These are phyloP conservation scores for Barnettozyma californica DNA, from an alignment of 805 yeast genomes.

Conservation along the genomic window DNA sequence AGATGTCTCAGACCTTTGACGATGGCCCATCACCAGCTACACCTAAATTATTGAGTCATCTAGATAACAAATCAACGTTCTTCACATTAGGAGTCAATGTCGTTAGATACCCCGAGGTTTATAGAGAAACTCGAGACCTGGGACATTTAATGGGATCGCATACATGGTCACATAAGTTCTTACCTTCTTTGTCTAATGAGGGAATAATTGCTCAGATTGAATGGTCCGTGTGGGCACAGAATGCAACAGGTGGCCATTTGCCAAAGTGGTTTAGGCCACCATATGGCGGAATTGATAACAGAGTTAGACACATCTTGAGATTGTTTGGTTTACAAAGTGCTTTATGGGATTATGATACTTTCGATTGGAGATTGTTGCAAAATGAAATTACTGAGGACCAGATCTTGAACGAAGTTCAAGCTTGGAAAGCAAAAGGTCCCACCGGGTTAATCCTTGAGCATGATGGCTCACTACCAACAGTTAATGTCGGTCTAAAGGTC, in stretches of 20 bases:
- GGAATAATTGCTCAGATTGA: slow-evolving; percentile 82
- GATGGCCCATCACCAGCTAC: slow-evolving; percentile 90
- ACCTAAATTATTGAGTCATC: slow-evolving; percentile 45
- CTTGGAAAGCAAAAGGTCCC: slow-evolving; percentile 40
- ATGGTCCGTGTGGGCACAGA: slow-evolving; percentile 98
- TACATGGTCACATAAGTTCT: slow-evolving; percentile 87
- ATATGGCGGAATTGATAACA: slow-evolving; percentile 87
- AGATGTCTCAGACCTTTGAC: slow-evolving; percentile 83
- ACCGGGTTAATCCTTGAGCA: slow-evolving; percentile 81
- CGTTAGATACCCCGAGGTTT: slow-evolving; percentile 70
- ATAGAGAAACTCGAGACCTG: slow-evolving; percentile 43
- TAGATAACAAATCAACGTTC: slow-evolving; percentile 63
- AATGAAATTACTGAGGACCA: slow-evolving; percentile 45
- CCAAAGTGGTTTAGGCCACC: slow-evolving; percentile 98
- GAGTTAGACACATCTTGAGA: slow-evolving; percentile 73
- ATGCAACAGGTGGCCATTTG: slow-evolving; percentile 80
- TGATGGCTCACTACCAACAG: slow-evolving; percentile 66
- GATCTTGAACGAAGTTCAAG: slow-evolving; percentile 49
- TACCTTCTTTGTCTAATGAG: slow-evolving; percentile 75
- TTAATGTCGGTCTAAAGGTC: slow-evolving; percentile 60
- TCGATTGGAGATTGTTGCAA: slow-evolving; percentile 77
- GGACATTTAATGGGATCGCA: slow-evolving; percentile 87
- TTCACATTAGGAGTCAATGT: slow-evolving; percentile 83
- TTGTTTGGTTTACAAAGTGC: slow-evolving; percentile 86
- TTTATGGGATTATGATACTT: slow-evolving; percentile 87